Conservation (phyloP, 2,329 filamentous ascomycete species). For the Penicillium hordei region DNA sequence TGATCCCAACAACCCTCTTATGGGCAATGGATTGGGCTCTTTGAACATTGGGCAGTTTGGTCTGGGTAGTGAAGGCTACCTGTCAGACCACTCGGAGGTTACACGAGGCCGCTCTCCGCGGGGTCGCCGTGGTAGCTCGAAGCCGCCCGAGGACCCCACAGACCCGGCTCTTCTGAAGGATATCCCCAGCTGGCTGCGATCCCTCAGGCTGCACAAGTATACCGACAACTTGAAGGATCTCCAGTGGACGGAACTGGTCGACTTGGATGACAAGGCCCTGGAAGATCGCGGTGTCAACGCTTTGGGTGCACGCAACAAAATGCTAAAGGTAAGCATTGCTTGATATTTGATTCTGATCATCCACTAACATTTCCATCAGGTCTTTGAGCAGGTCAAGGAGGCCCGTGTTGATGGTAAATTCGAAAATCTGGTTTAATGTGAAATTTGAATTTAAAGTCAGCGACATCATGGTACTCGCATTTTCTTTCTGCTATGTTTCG, state of each 20-base stretch:
- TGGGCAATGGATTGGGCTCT: slow-evolving; percentile 69
- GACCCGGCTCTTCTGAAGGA: slow-evolving; percentile 88
- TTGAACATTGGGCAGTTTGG: slow-evolving; percentile 73
- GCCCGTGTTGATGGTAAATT: slow-evolving; percentile 74
- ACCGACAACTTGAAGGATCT: slow-evolving; percentile 97
- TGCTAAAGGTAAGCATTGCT: slow-evolving; percentile 74
- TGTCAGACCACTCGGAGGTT: slow-evolving; percentile 92
- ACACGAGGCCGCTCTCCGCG: slow-evolving; percentile 86
- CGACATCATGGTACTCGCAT: slow-evolving; percentile 20
- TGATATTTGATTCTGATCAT: not conserved
- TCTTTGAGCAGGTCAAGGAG: slow-evolving; percentile 93
- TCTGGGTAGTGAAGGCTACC: slow-evolving; percentile 73
- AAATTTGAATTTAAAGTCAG: slow-evolving; percentile 16
- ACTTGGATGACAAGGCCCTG: slow-evolving; percentile 87
- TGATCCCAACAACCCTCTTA: slow-evolving; percentile 67
- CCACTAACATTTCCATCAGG: slow-evolving; percentile 47
- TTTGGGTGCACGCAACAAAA: slow-evolving; percentile 90
- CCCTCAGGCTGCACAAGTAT: slow-evolving; percentile 94
- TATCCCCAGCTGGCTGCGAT: slow-evolving; percentile 93
- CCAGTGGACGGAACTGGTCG: slow-evolving; percentile 90
- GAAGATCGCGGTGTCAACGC: slow-evolving; percentile 94
- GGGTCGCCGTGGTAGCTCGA: slow-evolving; percentile 88
- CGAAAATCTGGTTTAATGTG: slow-evolving; percentile 33
- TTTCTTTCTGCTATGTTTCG: slow-evolving; percentile 31
- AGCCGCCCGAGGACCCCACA: slow-evolving; percentile 96